phyloP scores from a whole-genome alignment of 306 rosid genomes.

The Cicer cuneatum region DNA sequence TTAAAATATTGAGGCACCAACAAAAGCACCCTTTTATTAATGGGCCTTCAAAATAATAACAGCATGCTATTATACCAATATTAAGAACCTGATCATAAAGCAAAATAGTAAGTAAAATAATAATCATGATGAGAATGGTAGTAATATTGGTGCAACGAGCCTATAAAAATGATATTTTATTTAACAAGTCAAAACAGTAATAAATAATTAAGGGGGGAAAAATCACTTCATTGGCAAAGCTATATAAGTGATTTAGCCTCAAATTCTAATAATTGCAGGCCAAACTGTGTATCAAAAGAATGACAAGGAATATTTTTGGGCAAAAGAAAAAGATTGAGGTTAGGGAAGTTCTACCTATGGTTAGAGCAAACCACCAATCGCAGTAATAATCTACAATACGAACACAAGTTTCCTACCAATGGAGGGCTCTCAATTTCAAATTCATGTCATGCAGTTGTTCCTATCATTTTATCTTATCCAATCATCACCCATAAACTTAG shows the following conservation, averaged over 20 bases:
- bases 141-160: not conserved
- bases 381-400: constrained; percentile 18
- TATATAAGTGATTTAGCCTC: constrained; percentile 32
- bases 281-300: constrained; percentile 30
- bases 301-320: not conserved
- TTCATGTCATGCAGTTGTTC: not conserved
- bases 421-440: not conserved
- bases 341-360: constrained; percentile 3
- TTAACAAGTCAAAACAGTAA: constrained; percentile 19
- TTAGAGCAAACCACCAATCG: constrained; percentile 4
- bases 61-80: not conserved
- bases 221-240: constrained; percentile 1
- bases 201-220: not conserved
- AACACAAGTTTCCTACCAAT: constrained; percentile 11
- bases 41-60: not conserved
- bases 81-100: not conserved
- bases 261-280: constrained; percentile 15
- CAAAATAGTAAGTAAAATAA: not conserved
- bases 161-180: constrained; percentile 25
- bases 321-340: constrained; percentile 14
- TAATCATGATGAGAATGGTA: not conserved
- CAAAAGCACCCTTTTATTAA: not conserved
- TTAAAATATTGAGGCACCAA: not conserved
- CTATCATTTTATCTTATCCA: constrained; percentile 12
- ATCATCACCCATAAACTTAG: constrained; percentile 9